phyloP scores from a whole-genome alignment of 352 stramenopile genomes.

The Globisporangium apiculatum region DNA sequence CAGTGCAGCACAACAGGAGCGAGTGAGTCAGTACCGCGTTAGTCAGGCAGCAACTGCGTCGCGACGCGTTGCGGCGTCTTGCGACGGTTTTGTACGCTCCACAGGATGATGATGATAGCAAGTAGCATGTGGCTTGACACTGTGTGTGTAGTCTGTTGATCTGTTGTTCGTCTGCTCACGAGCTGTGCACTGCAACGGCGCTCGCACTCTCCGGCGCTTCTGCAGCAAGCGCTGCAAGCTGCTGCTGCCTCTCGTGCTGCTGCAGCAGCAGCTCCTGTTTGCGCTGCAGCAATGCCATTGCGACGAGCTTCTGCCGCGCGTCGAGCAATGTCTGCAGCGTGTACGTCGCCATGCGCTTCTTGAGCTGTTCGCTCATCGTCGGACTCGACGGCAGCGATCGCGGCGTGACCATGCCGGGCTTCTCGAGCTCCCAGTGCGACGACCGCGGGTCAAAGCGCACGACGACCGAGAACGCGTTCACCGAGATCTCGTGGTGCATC shows the following conservation, averaged over 20 bases:
- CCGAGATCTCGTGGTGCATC: slow-evolving; percentile 81
- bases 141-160: background rate
- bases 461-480: slow-evolving; percentile 80
- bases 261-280: slow-evolving; percentile 17
- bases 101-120: background rate
- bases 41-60: background rate
- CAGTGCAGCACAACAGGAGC: background rate
- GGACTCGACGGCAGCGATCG: slow-evolving; percentile 66
- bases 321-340: slow-evolving; percentile 61
- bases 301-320: slow-evolving; percentile 49
- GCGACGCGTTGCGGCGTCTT: background rate
- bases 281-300: slow-evolving; percentile 32
- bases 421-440: slow-evolving; percentile 70
- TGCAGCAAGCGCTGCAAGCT: background rate
- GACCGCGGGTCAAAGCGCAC: slow-evolving; percentile 63
- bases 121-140: background rate
- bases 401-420: slow-evolving; percentile 76
- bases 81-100: background rate
- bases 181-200: slow-evolving; percentile 8
- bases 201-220: background rate
- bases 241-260: slow-evolving; percentile 6
- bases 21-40: background rate
- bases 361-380: slow-evolving; percentile 57
- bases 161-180: background rate
- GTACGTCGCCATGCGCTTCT: slow-evolving; percentile 74